Evolutionary conservation across 768 basidiomycete genomes (phyloP).

Genomic region (Leccinum variicolor): DNA sequence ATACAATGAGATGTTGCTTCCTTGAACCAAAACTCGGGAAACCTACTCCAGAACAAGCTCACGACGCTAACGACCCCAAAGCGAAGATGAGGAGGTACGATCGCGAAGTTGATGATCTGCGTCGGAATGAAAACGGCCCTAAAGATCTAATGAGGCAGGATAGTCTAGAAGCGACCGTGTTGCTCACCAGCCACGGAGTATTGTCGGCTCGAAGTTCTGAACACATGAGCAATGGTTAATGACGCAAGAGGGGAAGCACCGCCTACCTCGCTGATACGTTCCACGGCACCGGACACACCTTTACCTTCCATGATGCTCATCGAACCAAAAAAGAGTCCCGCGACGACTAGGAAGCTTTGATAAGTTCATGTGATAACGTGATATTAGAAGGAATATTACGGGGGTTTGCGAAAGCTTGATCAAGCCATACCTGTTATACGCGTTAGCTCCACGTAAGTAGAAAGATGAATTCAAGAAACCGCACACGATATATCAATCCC

Average conservation of each 20-base stretch:
- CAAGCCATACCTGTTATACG: conserved; percentile 63
- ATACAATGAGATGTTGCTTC: background rate
- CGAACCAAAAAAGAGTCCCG: conserved; percentile 62
- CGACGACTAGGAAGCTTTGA: conserved; percentile 30
- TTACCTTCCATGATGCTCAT: conserved; percentile 84
- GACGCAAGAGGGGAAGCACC: background rate
- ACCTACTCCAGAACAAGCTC: conserved; percentile 80
- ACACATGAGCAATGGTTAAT: conserved; percentile 8
- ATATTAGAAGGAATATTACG: conserved; percentile 31
- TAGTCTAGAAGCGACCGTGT: background rate
- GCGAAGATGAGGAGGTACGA: conserved; percentile 75
- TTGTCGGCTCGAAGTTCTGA: conserved; percentile 68
- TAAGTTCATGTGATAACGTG: conserved; percentile 10
- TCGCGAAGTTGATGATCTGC: conserved; percentile 73
- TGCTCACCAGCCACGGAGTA: conserved; percentile 71
- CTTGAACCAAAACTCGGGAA: background rate
- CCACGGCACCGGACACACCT: conserved; percentile 45
- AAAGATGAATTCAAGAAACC: conserved; percentile 14
- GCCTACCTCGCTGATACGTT: conserved; percentile 40
- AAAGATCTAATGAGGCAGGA: background rate
- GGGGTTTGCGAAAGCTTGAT: conserved; percentile 78
- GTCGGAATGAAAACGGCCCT: conserved; percentile 76
- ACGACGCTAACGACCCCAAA: conserved; percentile 74
- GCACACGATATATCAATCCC: conserved; percentile 59
- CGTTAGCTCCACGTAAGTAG: background rate